phyloP scores from a whole-genome alignment of 495 filamentous ascomycete genomes.

The Neurospora discreta region DNA sequence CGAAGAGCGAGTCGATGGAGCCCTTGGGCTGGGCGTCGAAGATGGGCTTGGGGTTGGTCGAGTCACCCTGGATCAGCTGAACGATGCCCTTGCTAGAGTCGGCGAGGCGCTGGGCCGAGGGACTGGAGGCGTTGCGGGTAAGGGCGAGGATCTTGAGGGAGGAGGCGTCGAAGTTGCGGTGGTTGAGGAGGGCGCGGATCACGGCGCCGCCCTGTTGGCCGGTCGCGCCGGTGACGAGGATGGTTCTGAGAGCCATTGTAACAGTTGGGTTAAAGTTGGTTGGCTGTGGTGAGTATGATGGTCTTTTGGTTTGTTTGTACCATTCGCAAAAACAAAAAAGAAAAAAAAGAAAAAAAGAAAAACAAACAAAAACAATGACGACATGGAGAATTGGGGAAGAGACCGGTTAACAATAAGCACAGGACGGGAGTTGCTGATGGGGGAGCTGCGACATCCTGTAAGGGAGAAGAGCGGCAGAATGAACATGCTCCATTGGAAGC shows the following conservation, averaged over 20 bases:
- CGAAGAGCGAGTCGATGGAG: conserved; percentile 36
- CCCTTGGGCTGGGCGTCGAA: conserved; percentile 37
- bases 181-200: conserved; percentile 43
- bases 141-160: conserved; percentile 55
- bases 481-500: too few species aligned
- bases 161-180: conserved; percentile 10
- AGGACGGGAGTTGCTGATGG: background rate
- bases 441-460: background rate
- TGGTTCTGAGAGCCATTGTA: conserved; percentile 12
- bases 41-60: conserved; percentile 37
- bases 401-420: background rate
- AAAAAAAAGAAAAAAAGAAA: background rate
- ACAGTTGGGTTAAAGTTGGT: background rate
- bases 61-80: conserved; percentile 47
- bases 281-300: background rate
- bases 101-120: conserved; percentile 41
- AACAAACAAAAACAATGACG: background rate
- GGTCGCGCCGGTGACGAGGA: conserved; percentile 54
- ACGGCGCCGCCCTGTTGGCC: conserved; percentile 60
- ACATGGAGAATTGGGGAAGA: background rate
- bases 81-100: conserved; percentile 23
- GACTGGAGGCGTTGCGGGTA: conserved; percentile 48
- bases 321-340: background rate
- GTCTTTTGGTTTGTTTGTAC: background rate
- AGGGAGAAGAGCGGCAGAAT: background rate